A percentile compares a stretch with the other conserved stretches of the same genome.
Conservation (phyloP, 495 filamentous ascomycete genomes). For the Thermothielavioides terrestris region DNA sequence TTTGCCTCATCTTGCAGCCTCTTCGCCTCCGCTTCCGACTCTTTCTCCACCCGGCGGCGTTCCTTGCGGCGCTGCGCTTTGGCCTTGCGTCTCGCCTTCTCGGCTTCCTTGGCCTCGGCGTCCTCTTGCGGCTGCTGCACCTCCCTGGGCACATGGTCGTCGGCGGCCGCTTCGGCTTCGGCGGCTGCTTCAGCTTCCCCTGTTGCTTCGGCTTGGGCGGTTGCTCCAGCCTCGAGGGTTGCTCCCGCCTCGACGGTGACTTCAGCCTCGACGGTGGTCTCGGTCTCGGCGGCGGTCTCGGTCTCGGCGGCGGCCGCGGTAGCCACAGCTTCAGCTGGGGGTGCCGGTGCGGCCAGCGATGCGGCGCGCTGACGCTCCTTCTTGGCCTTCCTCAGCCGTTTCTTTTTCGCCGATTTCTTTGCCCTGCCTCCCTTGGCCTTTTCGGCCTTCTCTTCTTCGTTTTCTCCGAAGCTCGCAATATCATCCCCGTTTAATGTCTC, state of each 20-base stretch:
- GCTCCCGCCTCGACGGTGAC: not conserved
- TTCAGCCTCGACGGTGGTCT: not conserved
- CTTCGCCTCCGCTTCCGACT: not conserved
- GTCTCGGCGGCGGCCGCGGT: too few relatives aligned
- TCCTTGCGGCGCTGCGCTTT: conserved; percentile 7
- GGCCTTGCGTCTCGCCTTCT: conserved; percentile 1
- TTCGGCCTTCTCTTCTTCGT: not conserved
- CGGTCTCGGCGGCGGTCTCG: not conserved
- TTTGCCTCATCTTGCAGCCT: not conserved
- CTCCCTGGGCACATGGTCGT: too few relatives aligned
- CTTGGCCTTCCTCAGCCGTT: not conserved
- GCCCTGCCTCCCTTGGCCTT: too few relatives aligned
- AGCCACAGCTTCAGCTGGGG: not conserved
- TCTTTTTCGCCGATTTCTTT: not conserved
- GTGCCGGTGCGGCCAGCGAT: not conserved
- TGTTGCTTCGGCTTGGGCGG: not conserved
- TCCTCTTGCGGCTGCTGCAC: not conserved
- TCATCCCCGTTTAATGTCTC: not conserved
- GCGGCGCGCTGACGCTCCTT: not conserved
- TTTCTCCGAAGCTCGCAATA: not conserved
- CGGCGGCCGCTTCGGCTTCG: not conserved
- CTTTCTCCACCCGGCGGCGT: not conserved
- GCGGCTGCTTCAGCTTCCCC: not conserved
- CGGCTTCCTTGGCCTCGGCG: not conserved
- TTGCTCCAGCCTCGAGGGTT: not conserved